Base-by-base conservation (phyloP, 495 filamentous ascomycete genomes). In the Pyrenopolyporus hunteri region DNA sequence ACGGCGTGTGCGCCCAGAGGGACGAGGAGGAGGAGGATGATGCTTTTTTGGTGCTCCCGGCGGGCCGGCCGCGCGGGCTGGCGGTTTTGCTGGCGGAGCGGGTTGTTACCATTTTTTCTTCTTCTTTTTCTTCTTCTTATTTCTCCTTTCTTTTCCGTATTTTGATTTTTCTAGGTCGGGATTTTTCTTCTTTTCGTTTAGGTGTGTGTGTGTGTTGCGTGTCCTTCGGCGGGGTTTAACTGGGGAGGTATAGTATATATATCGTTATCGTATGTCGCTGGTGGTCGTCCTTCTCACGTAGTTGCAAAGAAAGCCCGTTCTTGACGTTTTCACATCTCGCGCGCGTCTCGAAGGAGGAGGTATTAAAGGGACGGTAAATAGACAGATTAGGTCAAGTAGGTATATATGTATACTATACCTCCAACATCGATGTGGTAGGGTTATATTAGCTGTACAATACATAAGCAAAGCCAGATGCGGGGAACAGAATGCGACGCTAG, bases 1-100 rank as follows among this genome's bases (percentile, higher is more conserved):
- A 80, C 1, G 90, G 89, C 0, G 85, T 84, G 76, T 96, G 90
- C 0, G 84, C 74, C 86, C 87, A 89, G 8, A 43, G 57, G 0
- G 16, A 20, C 7, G 51, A 10, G 2, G 42, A 25, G 7, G 45
- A 7, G 19, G 59, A 16, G 1, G 50, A 16, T 14, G 36, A 3
- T 17, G 55, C 17, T n/a, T n/a, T n/a, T n/a, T n/a, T 17, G 42
- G n/a, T 19, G 59, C 4, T 3, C 17, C 25, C 29, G 35, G 17
- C 11, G 52, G 3, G 4, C 28, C 29, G 25, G 25, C 22, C 16
- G 52, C 13, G 54, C 36, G 43, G 16, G 40, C n/a, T 35, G 42
- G 60, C 62, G 22, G 53, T 60, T 40, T 70, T 71, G 54, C 50
- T 57, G 19, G 62, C 67, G 45, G 68, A 69, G 45, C 70, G 64